Evolutionary conservation across 768 basidiomycete genomes (phyloP), one percentile per base, ranked within the genome.

Genomic region (Tricholoma furcatifolium): DNA sequence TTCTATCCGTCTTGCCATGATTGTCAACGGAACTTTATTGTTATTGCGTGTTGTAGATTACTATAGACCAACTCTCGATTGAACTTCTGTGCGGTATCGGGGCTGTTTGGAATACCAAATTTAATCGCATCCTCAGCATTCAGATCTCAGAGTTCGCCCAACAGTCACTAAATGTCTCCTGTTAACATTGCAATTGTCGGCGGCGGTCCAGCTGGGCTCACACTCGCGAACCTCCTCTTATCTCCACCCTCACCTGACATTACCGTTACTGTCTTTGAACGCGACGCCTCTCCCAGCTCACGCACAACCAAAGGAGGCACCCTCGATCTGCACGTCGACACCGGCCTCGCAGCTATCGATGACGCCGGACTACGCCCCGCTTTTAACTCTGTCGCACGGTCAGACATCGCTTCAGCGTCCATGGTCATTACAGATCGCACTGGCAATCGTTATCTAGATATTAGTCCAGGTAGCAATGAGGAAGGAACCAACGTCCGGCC

Each of bases 151-250:
- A n/a, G n/a, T n/a, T n/a, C n/a, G n/a, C n/a, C n/a, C n/a, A n/a
- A n/a, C n/a, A n/a, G n/a, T 27, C 38, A 30, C 4, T 38, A 18
- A 35, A 56, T 56, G 54, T 18, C 48, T 30, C 41, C 43, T n/a
- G 45, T 58, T 36, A 52, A 50, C 20, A 34, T 63, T 34, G 62
- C 62, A 7, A 61, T 61, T 32, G 52, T 60, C 21, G 59, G 57
- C 18, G 64, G 56, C n/a, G 64, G 65, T 12, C 64, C 60, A 10
- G 56, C 55, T 15, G 67, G 67, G 18, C 59, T 68, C 38, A 65
- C 59, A 12, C 62, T 68, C 20, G 64, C 65, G 21, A 53, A 60
- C 11, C 58, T 67, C 14, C 62, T 67, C 6, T 21, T 34, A 17
- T 51, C 56, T 30, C 24, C 3, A 7, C 3, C 3, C 7, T 27